Evolutionary conservation across 2,329 filamentous ascomycete genomes (phyloP).

Genomic region (Emergomyces pasteurianus): DNA sequence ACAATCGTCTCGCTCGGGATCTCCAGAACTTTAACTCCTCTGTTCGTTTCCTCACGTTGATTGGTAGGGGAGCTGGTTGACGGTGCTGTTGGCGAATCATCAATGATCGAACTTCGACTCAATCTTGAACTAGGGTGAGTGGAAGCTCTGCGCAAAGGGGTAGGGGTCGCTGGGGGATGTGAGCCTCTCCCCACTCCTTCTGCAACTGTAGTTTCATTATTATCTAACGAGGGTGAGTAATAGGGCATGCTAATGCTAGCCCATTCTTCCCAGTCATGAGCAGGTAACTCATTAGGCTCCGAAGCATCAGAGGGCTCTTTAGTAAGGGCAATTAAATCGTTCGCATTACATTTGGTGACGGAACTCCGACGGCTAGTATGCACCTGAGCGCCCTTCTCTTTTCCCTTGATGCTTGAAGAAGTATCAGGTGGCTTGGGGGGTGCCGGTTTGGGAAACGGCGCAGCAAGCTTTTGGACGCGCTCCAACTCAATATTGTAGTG

Average conservation of each 20-base stretch:
- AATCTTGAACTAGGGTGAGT: slow-evolving; percentile 40
- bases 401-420: slow-evolving; percentile 52
- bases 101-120: slow-evolving; percentile 32
- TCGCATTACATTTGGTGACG: slow-evolving; percentile 52
- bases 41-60: slow-evolving; percentile 26
- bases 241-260: slow-evolving; percentile 70
- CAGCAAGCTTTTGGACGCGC: slow-evolving; percentile 69
- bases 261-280: slow-evolving; percentile 58
- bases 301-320: slow-evolving; percentile 20
- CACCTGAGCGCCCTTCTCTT: slow-evolving; percentile 51
- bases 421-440: slow-evolving; percentile 37
- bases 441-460: slow-evolving; percentile 67
- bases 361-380: slow-evolving; percentile 30
- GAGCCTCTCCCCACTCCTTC: slow-evolving; percentile 28
- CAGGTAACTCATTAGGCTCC: slow-evolving; percentile 19
- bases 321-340: slow-evolving; percentile 67
- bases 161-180: slow-evolving; percentile 53
- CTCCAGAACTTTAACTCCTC: slow-evolving; percentile 48
- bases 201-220: slow-evolving; percentile 17
- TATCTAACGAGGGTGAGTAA: slow-evolving; percentile 42
- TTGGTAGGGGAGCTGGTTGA: slow-evolving; percentile 26
- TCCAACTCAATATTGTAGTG: slow-evolving; percentile 69
- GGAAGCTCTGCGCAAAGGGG: slow-evolving; percentile 59
- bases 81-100: slow-evolving; percentile 40
- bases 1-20: slow-evolving; percentile 43